Base-by-base conservation (phyloP, 192 early-diverging fungal genomes). In the Rhizoclosmatium globosum region DNA sequence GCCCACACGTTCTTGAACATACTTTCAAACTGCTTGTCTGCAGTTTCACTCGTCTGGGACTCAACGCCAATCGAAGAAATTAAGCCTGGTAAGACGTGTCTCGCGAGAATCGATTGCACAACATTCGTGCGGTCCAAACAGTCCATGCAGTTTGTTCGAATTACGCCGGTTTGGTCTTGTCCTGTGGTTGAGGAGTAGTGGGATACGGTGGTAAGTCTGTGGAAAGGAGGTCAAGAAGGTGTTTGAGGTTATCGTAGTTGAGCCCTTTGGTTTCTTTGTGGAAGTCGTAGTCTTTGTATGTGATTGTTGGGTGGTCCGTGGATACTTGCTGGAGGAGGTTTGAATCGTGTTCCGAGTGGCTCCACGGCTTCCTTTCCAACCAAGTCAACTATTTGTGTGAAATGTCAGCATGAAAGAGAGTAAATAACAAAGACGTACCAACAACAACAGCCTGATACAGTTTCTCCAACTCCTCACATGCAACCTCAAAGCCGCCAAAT, bases 61-160 rank as follows among this genome's bases (percentile, higher is more conserved):
- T 53, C 9, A 7, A 7, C 50, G 50, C 6, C 50, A 13, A 7
- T 17, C 9, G 50, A 7, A 17, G 50, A 7, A 17, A 13, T 17
- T 53, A 7, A 53, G 50, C 9, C 50, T 13, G 50, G 50, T 64
- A 99, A 86, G 1, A 92, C 79, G 64, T 81, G 85, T 42, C 92
- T 87, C 15, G 97, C 94, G 45, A 99, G 82, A 45, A 96, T 92
- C 31, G 92, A 93, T 79, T 99, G 98, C 38, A 98, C 96, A 41
- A 99, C 96, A 80, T 99, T 99, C n/a, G 98, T 99, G 77, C 98
- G 92, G 81, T 99, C 98, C 60, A 99, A 85, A 82, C 98, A 99
- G 85, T 99, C 97, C 93, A 99, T 97, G 85, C 97, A 99, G 82
- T 99, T 99, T 2, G 96, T 93, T 62, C 97, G 94, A 42, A 96